Evolutionary conservation across 306 rosid genomes (phyloP).

Genomic region (Acacia acuminata): DNA sequence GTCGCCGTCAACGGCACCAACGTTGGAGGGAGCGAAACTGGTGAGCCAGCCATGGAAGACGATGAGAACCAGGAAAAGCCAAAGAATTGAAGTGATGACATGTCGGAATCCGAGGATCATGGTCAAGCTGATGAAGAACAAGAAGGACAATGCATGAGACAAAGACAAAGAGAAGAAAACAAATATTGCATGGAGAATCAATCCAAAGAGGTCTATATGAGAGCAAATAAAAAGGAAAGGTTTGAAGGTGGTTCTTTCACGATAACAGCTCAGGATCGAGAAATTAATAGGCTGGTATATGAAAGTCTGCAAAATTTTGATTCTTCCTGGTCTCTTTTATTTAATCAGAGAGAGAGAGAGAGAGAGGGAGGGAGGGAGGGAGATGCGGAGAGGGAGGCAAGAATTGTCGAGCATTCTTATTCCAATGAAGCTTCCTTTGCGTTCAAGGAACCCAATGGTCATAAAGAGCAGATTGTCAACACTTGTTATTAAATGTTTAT

Average conservation of each 20-base stretch:
- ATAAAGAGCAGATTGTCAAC: constrained; percentile 68
- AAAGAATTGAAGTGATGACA: constrained; percentile 48
- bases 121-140: constrained; percentile 23
- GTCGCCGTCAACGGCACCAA: not conserved
- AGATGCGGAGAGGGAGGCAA: constrained; percentile 64
- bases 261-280: constrained; percentile 31
- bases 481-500: not conserved
- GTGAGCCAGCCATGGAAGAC: constrained; percentile 40
- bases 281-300: constrained; percentile 36
- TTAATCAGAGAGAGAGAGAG: constrained; percentile 17
- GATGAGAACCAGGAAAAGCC: constrained; percentile 42
- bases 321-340: not conserved
- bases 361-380: not conserved
- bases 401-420: constrained; percentile 73
- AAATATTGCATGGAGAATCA: constrained; percentile 60
- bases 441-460: constrained; percentile 70
- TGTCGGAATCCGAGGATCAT: constrained; percentile 36
- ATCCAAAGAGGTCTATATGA: not conserved
- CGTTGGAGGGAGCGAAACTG: constrained; percentile 21
- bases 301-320: constrained; percentile 41
- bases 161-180: constrained; percentile 36
- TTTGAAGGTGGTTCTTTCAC: not conserved
- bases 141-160: constrained; percentile 29
- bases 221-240: not conserved
- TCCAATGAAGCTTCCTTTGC: constrained; percentile 88